Percentiles rank a stretch among this genome's conserved stretches.
These are phyloP conservation scores for Fusarium armeniacum DNA, from an alignment of 2,329 filamentous ascomycete genomes.

Conservation along the genomic window DNA sequence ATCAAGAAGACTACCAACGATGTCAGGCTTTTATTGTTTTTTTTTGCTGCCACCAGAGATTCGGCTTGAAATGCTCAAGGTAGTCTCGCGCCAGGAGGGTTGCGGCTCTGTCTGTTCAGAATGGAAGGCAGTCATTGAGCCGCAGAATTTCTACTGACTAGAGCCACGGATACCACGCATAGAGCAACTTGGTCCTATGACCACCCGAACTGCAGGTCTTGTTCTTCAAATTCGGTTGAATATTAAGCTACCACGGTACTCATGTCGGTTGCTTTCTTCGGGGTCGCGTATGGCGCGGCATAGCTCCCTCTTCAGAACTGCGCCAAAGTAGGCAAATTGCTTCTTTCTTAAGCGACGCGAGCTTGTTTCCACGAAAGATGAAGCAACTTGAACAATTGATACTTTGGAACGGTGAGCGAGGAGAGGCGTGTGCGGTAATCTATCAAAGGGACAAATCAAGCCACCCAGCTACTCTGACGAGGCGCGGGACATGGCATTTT, in stretches of 20 bases:
- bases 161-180: not conserved
- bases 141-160: not conserved
- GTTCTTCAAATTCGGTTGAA: not conserved
- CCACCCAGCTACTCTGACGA: no score
- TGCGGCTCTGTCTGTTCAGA: not conserved
- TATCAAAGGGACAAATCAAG: no score
- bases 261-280: not conserved
- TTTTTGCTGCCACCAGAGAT: not conserved
- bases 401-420: no score
- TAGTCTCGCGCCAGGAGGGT: not conserved
- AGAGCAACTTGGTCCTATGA: not conserved
- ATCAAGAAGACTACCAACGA: not conserved
- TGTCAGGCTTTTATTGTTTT: not conserved
- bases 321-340: not conserved
- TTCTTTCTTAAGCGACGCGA: no score
- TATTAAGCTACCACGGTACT: constrained; percentile 1
- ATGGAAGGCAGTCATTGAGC: constrained; percentile 1
- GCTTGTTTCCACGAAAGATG: no score
- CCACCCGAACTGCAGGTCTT: not conserved
- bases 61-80: not conserved
- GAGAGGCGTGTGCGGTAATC: no score
- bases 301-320: not conserved
- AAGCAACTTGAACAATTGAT: no score
- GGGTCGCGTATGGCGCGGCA: not conserved
- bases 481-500: no score